Base-by-base conservation (phyloP, 495 filamentous ascomycete genomes). In the Parathielavia appendiculata region DNA sequence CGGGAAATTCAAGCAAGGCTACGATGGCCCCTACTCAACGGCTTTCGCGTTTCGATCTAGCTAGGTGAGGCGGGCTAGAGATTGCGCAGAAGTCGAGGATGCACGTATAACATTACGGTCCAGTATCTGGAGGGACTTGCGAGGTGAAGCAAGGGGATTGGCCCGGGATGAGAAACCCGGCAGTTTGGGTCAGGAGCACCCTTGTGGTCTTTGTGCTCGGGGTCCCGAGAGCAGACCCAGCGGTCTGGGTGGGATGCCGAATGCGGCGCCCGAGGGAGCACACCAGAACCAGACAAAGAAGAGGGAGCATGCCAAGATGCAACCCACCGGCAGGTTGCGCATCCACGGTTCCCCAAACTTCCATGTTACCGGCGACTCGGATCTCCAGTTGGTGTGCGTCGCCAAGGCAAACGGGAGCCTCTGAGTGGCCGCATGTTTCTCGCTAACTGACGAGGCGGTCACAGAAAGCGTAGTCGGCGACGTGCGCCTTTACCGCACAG, bases 171-270 rank as follows among this genome's bases (percentile, higher is more conserved):
- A 47, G 20, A 26, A 53, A 58, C 56, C 56, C 56, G 48, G 56
- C 56, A 58, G 41, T 53, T 32, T 53, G 56, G 54, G 54, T 57
- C 54, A 41, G 46, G 11, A n/a, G 49, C 40, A 58, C 34, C 56
- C 56, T 34, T 38, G 56, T 47, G 13, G 13, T 23, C 53, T 47
- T 56, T 46, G 53, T 56, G 53, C 52, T 46, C 32, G 40, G 41
- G 19, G n/a, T 17, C 41, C 23, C 36, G 50, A 46, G 35, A 36
- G 34, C 22, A 34, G 55, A 43, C 55, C 55, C 55, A 51, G 55
- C 39, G 16, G 47, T 13, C 17, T 57, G 55, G 55, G 55, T 51
- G 55, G 19, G 46, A 41, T 57, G 54, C 46, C 54, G 45, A 57
- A 57, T 11, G n/a, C 55, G 55, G 55, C 47, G 46, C 7, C 38